Evolutionary conservation across 495 filamentous ascomycete genomes (phyloP).

Genomic region (Tuber indicum): DNA sequence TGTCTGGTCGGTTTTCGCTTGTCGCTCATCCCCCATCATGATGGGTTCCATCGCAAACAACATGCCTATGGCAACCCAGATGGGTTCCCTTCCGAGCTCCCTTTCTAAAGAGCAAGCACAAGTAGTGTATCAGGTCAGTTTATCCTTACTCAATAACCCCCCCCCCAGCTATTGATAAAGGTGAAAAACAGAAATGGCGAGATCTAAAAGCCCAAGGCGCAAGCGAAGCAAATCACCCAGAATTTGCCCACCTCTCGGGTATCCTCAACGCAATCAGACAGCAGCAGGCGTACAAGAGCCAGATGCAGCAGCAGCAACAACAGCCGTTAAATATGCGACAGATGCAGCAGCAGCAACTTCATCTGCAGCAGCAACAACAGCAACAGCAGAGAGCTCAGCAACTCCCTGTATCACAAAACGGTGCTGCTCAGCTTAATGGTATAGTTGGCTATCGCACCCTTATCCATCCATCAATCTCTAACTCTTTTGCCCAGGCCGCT

Average conservation of each 20-base stretch:
- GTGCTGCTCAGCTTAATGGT: slow-evolving; percentile 39
- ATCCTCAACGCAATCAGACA: slow-evolving; percentile 36
- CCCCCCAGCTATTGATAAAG: slow-evolving; percentile 25
- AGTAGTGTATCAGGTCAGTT: slow-evolving; percentile 33
- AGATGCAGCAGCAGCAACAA: slow-evolving; percentile 27
- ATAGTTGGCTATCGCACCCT: slow-evolving; percentile 12
- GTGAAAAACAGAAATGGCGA: slow-evolving; percentile 38
- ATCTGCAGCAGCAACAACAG: slow-evolving; percentile 18
- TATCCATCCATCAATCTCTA: slow-evolving; percentile 8
- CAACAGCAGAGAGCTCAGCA: slow-evolving; percentile 30
- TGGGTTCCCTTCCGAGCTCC: slow-evolving; percentile 26
- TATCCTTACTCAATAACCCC: slow-evolving; percentile 14
- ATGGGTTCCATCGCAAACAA: slow-evolving; percentile 41
- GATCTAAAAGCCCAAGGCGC: slow-evolving; percentile 37
- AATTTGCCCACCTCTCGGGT: slow-evolving; percentile 38
- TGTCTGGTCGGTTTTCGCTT: neutral
- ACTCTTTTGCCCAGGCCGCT: slow-evolving; percentile 21
- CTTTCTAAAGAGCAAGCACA: slow-evolving; percentile 39
- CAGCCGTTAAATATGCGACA: slow-evolving; percentile 36
- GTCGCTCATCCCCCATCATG: slow-evolving; percentile 12
- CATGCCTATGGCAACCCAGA: slow-evolving; percentile 35
- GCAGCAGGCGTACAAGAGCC: slow-evolving; percentile 32
- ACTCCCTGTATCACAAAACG: slow-evolving; percentile 21
- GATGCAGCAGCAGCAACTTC: slow-evolving; percentile 25
- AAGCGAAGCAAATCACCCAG: slow-evolving; percentile 38